Evolutionary conservation across 2,329 filamentous ascomycete genomes (phyloP), one percentile per base, ranked within the genome.

Genomic region (Colletotrichum siamense): DNA sequence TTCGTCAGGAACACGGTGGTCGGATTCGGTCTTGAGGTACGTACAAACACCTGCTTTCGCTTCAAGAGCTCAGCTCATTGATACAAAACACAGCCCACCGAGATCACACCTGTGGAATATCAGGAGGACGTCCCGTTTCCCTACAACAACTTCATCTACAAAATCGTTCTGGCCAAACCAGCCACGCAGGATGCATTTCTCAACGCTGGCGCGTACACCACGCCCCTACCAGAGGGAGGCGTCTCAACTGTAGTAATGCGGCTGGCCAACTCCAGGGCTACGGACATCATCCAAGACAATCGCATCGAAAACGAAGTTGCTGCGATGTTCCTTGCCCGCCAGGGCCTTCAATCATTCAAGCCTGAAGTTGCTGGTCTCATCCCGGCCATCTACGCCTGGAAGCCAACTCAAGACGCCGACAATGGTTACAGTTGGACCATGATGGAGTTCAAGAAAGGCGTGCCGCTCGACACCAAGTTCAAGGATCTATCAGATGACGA

Each of bases 291-390:
- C 8, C 69, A 67, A 10, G 70, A 76, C 1, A 76, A 16, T n/a
- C 80, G 81, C 6, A 76, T 81, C 6, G 76, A 82, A 69, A 83
- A 82, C 55, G 81, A 82, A 15, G 81, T 83, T 9, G 80, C 80
- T 2, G 75, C 77, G 2, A 76, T 78, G 34, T 57, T 68, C 9
- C 72, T 83, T 18, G 78, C 77, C 9, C 79, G 79, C 3, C 49
- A 80, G 64, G 72, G 70, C 2, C 66, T 81, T 3, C 39, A 24
- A 2, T 9, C 15, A 1, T 63, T 24, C 18, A 67, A 61, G 13
- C 71, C 75, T 1, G 74, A 73, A 2, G 57, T 79, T 0, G 68
- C 49, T 0, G 24, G 32, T 3, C 64, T 81, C 9, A 57, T 82
- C 3, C 81, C 82, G 2, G 78, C 75, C 10, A 62, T 82, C 3